Base-by-base conservation (phyloP, 1,139 yeast species). In the Candida sp. region DNA sequence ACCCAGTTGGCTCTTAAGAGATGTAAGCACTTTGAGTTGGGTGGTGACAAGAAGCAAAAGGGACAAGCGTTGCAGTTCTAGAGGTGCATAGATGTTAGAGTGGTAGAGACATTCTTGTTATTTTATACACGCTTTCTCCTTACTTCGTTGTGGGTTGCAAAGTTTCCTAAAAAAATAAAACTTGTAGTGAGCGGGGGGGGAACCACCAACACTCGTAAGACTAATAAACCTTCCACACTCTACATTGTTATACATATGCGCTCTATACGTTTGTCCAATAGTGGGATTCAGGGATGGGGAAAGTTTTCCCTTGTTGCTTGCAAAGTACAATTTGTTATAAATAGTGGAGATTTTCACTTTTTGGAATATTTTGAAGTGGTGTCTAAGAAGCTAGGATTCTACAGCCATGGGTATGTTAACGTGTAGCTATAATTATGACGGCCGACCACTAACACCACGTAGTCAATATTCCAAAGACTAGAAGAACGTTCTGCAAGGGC, bases 41-140 rank as follows among this genome's bases (percentile, higher is more conserved):
- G 43, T 27, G 43, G 43, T 12, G 43, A 40, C 11, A 40, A 28
- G 25, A 40, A 40, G n/a, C 43, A 40, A 28, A 40, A 40, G 33
- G 99, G 98, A 78, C 96, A 88, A 83, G 97, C 96, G 78, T 86
- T 90, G 79, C 96, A 90, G 85, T 90, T 90, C 81, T 90, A 86
- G 85, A 39, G 11, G 3, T 6, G 17, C 17, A 17, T 17, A 17
- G 17, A 17, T 7, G 6, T 23, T 9, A 25, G 12, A 12, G n/a
- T 34, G 22, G 12, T 34, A 34, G 37, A 34, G 9, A 28, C 9
- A 28, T 6, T 34, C 5, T 11, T 7, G 22, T 11, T 34, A 34
- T 34, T 22, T 37, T 2, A 37, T 37, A 23, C n/a, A 37, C 28
- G n/a, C 22, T 35, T 35, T 37, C 17, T n/a, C 17, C 17, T 11